Conservation (phyloP, 2,329 filamentous ascomycete species). For the Epichloe coenophiala region DNA sequence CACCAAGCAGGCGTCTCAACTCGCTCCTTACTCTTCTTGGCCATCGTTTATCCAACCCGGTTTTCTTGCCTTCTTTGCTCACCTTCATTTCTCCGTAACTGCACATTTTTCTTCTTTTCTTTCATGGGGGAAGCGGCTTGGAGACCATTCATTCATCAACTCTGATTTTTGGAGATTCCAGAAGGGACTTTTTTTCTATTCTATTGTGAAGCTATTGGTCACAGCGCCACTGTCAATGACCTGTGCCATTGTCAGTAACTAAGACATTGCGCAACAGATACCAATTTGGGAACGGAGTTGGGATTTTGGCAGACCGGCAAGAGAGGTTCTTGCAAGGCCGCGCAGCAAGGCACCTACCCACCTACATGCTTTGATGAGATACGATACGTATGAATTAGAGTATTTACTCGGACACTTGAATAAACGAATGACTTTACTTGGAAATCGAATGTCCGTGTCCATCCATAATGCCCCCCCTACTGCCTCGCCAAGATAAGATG, state of each 20-base stretch:
- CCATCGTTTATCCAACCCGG: background rate
- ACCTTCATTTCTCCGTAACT: background rate
- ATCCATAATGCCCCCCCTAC: too few species aligned
- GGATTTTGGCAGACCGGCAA: background rate
- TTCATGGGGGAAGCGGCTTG: too few species aligned
- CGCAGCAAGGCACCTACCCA: too few species aligned
- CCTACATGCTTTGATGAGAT: background rate
- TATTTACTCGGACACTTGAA: background rate
- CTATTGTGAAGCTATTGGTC: background rate
- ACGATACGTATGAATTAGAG: background rate
- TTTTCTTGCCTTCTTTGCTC: background rate
- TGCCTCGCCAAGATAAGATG: too few species aligned
- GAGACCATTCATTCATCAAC: background rate
- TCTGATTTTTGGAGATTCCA: background rate
- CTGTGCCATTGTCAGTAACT: background rate
- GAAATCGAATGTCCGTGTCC: too few species aligned
- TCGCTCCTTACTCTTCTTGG: background rate
- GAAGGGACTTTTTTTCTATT: background rate
- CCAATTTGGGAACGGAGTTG: constrained; percentile 1
- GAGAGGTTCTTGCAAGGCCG: background rate
- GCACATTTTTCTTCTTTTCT: background rate
- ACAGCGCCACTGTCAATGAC: background rate
- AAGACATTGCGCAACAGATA: constrained; percentile 1
- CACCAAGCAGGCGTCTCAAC: background rate
- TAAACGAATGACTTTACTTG: too few species aligned